Evolutionary conservation across 208 protist species (phyloP), one percentile per base, ranked within the genome.

Genomic region (Trypanosoma lewisi): DNA sequence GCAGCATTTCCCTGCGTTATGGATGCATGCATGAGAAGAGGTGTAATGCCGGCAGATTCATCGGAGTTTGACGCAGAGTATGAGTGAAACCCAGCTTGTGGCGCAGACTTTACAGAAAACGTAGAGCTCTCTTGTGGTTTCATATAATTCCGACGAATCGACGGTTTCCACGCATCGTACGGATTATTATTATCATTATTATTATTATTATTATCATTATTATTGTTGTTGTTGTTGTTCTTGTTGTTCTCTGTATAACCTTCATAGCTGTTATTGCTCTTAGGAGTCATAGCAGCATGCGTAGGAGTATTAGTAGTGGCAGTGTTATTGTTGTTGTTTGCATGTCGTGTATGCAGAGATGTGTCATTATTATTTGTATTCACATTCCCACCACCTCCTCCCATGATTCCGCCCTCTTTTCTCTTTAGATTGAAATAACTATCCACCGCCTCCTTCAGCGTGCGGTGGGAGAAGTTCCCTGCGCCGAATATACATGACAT

Each of bases 361-460:
- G n/a, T n/a, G n/a, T n/a, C n/a, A n/a, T n/a, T n/a, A n/a, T n/a
- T n/a, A n/a, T n/a, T n/a, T n/a, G n/a, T n/a, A n/a, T n/a, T n/a
- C n/a, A n/a, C n/a, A 6, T 48, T 48, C 5, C 23, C 23, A 48
- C 23, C 23, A 48, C 23, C 7, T 25, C 7, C 28, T 39, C 17
- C 16, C n/a, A 55, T 55, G 17, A 52, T 69, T 55, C 33, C 72
- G 45, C 64, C 42, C 39, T 83, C 83, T 66, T 89, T 89, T 45
- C 53, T 67, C 70, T 86, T 85, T 23, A 89, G 67, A 61, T 89
- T 82, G 64, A 78, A 78, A 62, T 89, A 89, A 67, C 77, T 84
- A 42, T 85, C 77, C 4, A 89, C 66, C 28, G 83, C 83, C 60
- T 89, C 83, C 34, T 82, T 80, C 27, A 89, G 67, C 17, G 83